Evolutionary conservation across 176 grass and related monocot species (phyloP), one percentile per base, ranked within the genome.

Genomic region (Carex littledalei): DNA sequence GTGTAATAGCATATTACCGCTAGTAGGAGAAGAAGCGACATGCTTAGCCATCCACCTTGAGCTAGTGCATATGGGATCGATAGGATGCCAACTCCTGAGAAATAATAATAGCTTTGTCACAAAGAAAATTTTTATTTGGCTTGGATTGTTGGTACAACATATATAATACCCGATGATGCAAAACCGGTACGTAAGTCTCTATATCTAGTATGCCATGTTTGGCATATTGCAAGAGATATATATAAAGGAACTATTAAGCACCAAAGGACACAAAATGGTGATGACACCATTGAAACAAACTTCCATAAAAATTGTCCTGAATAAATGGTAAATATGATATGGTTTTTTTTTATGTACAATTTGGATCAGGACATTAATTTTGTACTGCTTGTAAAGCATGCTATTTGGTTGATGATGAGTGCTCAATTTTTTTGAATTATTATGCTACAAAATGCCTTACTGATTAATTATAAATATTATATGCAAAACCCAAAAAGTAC

Each of bases 61-160:
- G 91, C 92, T 65, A 95, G 87, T 86, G 91, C 94, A 45, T 90
- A 97, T 53, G 94, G 94, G 57, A 97, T 93, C 9, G 91, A 93
- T 62, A 97, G 73, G 70, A 97, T 90, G 26, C 94, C 91, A 84
- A 95, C 90, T 6, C 93, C 93, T 95, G 76, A 16, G 85, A 37
- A 69, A 63, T 81, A 49, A 9, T 49, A 49, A 82, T 82, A 10
- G 18, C 39, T 45, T 49, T 50, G 17, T 37, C 45, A 56, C 2
- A 64, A 22, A 37, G 18, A 81, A 21, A 4, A 37, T 4, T 26
- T 17, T 20, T 18, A 76, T 53, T 84, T 26, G 6, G 32, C 64
- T n/a, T 39, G 60, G 3, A 85, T n/a, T 12, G 4, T 63, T 85
- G 54, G 18, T 17, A 77, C 17, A 29, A 0, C 35, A 63, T 35